Base-by-base conservation (phyloP, 768 basidiomycete species). In the Cyclocybe aegerita region DNA sequence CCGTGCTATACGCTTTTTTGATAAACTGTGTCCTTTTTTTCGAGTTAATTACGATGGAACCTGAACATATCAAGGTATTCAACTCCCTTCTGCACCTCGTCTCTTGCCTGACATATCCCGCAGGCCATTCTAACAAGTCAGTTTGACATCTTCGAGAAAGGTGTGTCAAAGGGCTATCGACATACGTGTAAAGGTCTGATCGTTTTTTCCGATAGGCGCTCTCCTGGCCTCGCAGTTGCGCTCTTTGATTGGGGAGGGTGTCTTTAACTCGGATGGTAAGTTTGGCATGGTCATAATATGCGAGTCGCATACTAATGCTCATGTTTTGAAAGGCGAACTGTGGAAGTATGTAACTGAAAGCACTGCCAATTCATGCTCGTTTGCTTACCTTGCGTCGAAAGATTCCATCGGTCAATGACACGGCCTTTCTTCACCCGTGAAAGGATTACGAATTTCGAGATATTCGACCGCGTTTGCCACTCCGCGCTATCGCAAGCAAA, bases 381-480 rank as follows among this genome's bases (percentile, higher is more conserved):
- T 23, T 31, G 7, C 36, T 15, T 39, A 15, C 30, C 14, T 5
- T 36, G 23, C 34, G 23, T 23, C n/a, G 34, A 15, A 44, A 60
- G 84, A 57, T 77, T 84, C 54, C 85, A 88, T 60, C 78, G 85
- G 9, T 58, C 72, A 6, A 82, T 88, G 70, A 81, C 83, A 0
- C 78, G 86, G 0, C 85, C 85, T 0, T 87, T 87, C 71, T 87
- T 88, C 69, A 77, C 63, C 52, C 75, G 72, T 35, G 85, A 86
- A 31, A 66, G 75, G 39, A 75, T 85, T 41, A 76, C 71, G 40
- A 75, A 84, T 58, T 85, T 84, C 48, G 77, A 83, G 33, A 80
- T 75, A 32, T 84, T 83, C 55, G 80, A 78, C 46, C 67, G 75
- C 10, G 79, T 82, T 38, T 70, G 80, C 4, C 69, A 73, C 40